A percentile compares a stretch with the other conserved stretches of the same genome.
Conservation (phyloP, 441 rosid species). For the Lepidium campestre region DNA sequence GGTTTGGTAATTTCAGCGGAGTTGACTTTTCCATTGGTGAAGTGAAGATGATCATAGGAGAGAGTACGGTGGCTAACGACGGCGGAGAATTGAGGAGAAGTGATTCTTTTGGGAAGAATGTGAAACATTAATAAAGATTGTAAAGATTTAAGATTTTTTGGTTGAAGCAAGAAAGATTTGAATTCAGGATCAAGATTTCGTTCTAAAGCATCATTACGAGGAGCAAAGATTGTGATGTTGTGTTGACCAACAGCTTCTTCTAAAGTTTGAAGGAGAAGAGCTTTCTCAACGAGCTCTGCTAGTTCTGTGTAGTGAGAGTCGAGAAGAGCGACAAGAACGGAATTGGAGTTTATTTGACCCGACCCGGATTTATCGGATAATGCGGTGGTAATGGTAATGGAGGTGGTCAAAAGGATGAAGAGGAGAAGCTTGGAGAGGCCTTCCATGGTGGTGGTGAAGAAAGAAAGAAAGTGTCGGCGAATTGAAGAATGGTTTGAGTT, state of each 20-base stretch:
- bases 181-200: constrained; percentile 64
- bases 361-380: constrained; percentile 38
- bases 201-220: constrained; percentile 61
- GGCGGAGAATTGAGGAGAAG: constrained; percentile 31
- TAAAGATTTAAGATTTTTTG: constrained; percentile 52
- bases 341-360: constrained; percentile 59
- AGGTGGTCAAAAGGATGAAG: constrained; percentile 20
- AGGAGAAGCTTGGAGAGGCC: constrained; percentile 29
- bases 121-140: constrained; percentile 44
- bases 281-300: constrained; percentile 67
- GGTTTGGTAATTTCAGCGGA: constrained; percentile 36
- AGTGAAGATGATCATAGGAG: constrained; percentile 36
- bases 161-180: constrained; percentile 63
- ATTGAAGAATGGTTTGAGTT: constrained; percentile 5
- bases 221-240: constrained; percentile 68
- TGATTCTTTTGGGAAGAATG: constrained; percentile 38
- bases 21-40: constrained; percentile 29
- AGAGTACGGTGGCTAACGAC: constrained; percentile 45
- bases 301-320: constrained; percentile 72
- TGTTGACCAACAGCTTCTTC: constrained; percentile 55
- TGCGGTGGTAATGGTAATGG: constrained; percentile 30
- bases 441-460: constrained; percentile 48
- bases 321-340: constrained; percentile 61
- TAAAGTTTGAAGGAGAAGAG: constrained; percentile 50
- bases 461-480: constrained; percentile 21